phyloP scores from a whole-genome alignment of 495 filamentous ascomycete species.

The Filosporella fistucella region DNA sequence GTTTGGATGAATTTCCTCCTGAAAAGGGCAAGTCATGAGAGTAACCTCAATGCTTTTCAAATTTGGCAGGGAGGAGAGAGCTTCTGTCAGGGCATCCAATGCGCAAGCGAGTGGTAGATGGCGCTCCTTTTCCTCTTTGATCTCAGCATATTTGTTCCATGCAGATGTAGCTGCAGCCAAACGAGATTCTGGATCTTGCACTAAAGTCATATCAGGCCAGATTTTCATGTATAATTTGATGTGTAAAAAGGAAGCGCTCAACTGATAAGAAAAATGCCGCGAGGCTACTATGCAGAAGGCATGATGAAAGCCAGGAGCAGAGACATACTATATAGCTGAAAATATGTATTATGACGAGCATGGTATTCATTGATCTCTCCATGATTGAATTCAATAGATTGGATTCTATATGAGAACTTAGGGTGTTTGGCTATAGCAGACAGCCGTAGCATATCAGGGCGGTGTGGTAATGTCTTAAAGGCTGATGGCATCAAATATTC shows the following conservation, averaged over 20 bases:
- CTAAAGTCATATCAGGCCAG: no score
- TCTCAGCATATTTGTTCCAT: constrained; percentile 2
- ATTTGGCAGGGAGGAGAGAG: constrained; percentile 5
- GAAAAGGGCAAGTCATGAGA: constrained; percentile 13
- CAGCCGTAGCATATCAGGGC: constrained; percentile 10
- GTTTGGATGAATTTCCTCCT: constrained; percentile 7
- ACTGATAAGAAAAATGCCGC: no score
- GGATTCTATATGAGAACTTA: constrained; percentile 10
- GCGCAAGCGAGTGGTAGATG: constrained; percentile 11
- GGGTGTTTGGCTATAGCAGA: constrained; percentile 11
- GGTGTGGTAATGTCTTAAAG: constrained; percentile 13
- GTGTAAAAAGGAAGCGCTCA: no score
- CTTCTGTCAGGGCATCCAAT: background rate
- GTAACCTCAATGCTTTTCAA: constrained; percentile 11
- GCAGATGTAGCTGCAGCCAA: background rate
- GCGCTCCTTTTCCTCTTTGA: constrained; percentile 10
- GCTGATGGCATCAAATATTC: constrained; percentile 9
- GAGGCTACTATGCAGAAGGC: no score
- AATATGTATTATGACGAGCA: constrained; percentile 18
- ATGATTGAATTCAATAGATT: constrained; percentile 14
- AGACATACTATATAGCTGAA: constrained; percentile 11
- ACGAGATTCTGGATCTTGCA: constrained; percentile 13
- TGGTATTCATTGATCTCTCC: constrained; percentile 21
- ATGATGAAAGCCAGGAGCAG: no score
- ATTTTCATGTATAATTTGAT: no score